These are phyloP conservation scores for Cyberlindnera galapagoensis DNA, from an alignment of 805 yeast species.

Conservation along the genomic window DNA sequence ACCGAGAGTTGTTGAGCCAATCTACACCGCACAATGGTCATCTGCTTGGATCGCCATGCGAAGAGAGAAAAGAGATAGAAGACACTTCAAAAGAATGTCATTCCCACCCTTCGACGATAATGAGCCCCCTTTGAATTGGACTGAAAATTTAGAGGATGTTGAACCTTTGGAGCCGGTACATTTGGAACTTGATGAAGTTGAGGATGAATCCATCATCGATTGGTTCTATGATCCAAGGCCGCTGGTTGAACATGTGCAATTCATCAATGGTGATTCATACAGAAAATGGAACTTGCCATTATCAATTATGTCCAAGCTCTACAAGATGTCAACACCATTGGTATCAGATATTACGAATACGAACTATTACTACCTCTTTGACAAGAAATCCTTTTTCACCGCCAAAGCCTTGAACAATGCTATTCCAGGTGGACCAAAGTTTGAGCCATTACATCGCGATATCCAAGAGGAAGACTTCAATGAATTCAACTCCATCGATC, in stretches of 20 bases:
- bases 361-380: constrained; percentile 66
- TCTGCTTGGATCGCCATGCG: constrained; percentile 90
- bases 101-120: constrained; percentile 98
- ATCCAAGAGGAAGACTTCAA: constrained; percentile 68
- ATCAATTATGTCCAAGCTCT: constrained; percentile 56
- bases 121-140: constrained; percentile 83
- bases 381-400: constrained; percentile 73
- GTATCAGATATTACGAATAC: constrained; percentile 43
- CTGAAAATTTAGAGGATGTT: constrained; percentile 68
- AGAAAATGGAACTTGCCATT: constrained; percentile 61
- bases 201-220: constrained; percentile 53
- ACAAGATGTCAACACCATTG: constrained; percentile 67
- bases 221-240: constrained; percentile 85
- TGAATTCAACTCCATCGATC: constrained; percentile 84
- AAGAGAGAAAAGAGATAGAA: constrained; percentile 84
- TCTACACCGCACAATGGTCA: constrained; percentile 94
- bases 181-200: constrained; percentile 56
- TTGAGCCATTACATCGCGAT: constrained; percentile 77
- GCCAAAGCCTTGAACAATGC: constrained; percentile 87
- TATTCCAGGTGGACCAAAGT: constrained; percentile 93
- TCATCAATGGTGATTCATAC: constrained; percentile 75
- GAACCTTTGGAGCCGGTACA: constrained; percentile 70
- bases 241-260: constrained; percentile 44
- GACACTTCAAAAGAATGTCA: constrained; percentile 84
- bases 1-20: constrained; percentile 89